A percentile compares a stretch with the other conserved stretches of the same genome.
These are phyloP conservation scores for Phialophora verrucosa DNA, from an alignment of 2,329 filamentous ascomycete species.

Conservation along the genomic window DNA sequence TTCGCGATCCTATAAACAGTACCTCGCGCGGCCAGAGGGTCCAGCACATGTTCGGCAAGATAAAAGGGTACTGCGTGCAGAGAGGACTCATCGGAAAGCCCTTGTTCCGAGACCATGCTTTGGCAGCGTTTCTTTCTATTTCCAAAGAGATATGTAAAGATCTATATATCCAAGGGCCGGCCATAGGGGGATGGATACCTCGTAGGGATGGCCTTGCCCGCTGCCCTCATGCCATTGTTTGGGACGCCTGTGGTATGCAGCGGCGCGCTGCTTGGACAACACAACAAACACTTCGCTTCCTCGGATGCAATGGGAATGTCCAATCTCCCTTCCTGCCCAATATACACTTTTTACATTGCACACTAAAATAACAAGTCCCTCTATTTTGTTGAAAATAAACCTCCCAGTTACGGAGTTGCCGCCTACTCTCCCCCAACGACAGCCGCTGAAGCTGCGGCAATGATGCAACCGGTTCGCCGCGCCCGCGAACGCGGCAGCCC, in stretches of 20 bases:
- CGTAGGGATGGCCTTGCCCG: neutral
- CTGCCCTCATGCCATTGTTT: neutral
- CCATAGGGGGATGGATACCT: too few relatives aligned
- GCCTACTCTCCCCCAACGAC: neutral
- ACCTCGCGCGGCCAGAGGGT: constrained; percentile 58
- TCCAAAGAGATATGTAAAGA: too few relatives aligned
- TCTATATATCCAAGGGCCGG: neutral
- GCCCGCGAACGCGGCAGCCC: constrained; percentile 2
- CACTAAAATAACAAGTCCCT: neutral
- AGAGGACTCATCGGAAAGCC: too few relatives aligned
- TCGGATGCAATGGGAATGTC: neutral
- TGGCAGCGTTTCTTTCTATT: too few relatives aligned
- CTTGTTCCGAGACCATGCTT: too few relatives aligned
- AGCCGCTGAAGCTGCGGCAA: neutral
- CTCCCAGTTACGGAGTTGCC: neutral
- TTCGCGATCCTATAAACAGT: constrained; percentile 58
- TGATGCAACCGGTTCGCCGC: neutral
- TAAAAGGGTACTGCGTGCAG: constrained; percentile 45
- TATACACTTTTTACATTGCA: neutral
- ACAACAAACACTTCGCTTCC: neutral
- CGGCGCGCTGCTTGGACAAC: neutral
- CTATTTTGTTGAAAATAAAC: neutral
- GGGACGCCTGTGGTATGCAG: neutral
- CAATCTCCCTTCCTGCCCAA: neutral
- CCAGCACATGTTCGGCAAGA: constrained; percentile 68